phyloP scores from a whole-genome alignment of 306 rosid genomes.

The Crataegus laevigata region DNA sequence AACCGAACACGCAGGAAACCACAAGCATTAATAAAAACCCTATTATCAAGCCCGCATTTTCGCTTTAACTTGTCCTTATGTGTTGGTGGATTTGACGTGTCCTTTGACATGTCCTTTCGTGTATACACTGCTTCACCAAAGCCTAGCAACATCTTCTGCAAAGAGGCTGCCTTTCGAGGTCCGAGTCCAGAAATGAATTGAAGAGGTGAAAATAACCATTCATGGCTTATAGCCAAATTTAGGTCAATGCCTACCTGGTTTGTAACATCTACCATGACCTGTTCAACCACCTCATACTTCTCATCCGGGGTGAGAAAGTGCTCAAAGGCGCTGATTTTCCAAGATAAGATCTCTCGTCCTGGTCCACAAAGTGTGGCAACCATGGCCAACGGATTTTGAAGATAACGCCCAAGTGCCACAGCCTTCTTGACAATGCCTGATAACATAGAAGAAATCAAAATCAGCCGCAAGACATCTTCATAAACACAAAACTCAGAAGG shows the following conservation, averaged over 20 bases:
- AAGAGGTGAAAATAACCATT: slow-evolving; percentile 84
- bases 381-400: slow-evolving; percentile 98
- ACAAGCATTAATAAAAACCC: slow-evolving; percentile 86
- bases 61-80: too few species aligned
- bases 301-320: slow-evolving; percentile 81
- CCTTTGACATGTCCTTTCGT: slow-evolving; percentile 57
- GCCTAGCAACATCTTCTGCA: slow-evolving; percentile 79
- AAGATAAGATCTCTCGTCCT: slow-evolving; percentile 73
- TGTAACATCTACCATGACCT: slow-evolving; percentile 13
- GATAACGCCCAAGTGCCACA: slow-evolving; percentile 83
- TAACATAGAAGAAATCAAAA: slow-evolving; percentile 16
- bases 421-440: slow-evolving; percentile 94
- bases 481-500: neutral
- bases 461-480: neutral
- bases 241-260: slow-evolving; percentile 91
- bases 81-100: slow-evolving; percentile 9
- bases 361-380: slow-evolving; percentile 91
- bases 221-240: slow-evolving; percentile 81
- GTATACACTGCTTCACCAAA: slow-evolving; percentile 68
- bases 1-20: slow-evolving; percentile 92
- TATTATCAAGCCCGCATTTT: slow-evolving; percentile 66
- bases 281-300: slow-evolving; percentile 77
- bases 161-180: slow-evolving; percentile 89
- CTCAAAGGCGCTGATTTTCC: slow-evolving; percentile 78
- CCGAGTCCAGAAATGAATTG: slow-evolving; percentile 95